Conservation (phyloP, 208 protist genomes). For the Trypanosoma avium region DNA sequence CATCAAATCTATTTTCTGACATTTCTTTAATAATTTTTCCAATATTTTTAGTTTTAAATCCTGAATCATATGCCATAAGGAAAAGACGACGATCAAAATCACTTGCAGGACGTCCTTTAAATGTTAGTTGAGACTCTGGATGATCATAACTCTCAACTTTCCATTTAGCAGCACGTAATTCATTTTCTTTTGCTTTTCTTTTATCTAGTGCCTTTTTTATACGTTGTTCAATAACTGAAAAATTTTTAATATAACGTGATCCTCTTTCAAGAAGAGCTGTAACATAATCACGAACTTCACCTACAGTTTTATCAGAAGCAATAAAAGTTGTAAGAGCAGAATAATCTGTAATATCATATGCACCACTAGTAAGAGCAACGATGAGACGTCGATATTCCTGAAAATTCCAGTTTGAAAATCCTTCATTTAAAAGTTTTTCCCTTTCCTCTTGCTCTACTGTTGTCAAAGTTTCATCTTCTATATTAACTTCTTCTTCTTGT, state of each 20-base stretch:
- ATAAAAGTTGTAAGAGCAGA: conserved; percentile 34
- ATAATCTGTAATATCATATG: conserved; percentile 70
- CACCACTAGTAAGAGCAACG: conserved; percentile 43
- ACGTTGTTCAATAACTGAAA: conserved; percentile 50
- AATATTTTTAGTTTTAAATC: conserved; percentile 42
- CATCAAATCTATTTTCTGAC: conserved; percentile 81
- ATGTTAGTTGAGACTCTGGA: conserved; percentile 63
- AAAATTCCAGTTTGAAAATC: conserved; percentile 71
- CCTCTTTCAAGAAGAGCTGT: conserved; percentile 76
- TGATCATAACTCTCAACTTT: conserved; percentile 79
- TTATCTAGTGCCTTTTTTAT: conserved; percentile 50
- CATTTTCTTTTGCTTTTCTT: conserved; percentile 40
- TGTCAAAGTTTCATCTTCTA: conserved; percentile 59
- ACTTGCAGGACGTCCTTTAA: conserved; percentile 31
- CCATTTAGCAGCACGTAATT: conserved; percentile 68
- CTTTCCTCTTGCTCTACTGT: conserved; percentile 80
- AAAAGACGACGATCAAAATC: conserved; percentile 75
- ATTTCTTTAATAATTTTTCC: conserved; percentile 42
- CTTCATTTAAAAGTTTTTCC: conserved; percentile 70
- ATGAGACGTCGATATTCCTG: conserved; percentile 65
- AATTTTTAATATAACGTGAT: conserved; percentile 69
- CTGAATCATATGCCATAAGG: conserved; percentile 66
- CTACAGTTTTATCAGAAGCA: conserved; percentile 50
- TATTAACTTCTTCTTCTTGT: conserved; percentile 12
- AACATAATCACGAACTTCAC: conserved; percentile 83